Percentiles rank a stretch among this genome's conserved stretches.
Evolutionary conservation across 305 asterid species (phyloP).

Genomic region (Fraxinus platypoda): DNA sequence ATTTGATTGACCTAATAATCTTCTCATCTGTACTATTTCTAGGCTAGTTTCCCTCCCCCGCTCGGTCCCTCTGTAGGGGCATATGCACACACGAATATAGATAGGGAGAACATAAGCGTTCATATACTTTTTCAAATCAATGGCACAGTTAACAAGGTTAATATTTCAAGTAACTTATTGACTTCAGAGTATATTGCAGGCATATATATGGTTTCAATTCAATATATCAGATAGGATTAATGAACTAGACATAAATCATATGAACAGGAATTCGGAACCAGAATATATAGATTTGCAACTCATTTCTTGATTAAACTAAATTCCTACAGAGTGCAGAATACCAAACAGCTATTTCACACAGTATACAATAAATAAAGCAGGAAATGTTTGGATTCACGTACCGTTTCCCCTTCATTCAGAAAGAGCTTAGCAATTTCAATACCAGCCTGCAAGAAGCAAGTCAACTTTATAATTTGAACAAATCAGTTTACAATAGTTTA

Average conservation of each 20-base stretch:
- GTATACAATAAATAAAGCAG: background rate
- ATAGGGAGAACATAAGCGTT: background rate
- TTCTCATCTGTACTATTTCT: background rate
- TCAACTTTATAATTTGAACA: conserved; percentile 25
- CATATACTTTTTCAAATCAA: background rate
- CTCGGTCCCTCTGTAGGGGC: background rate
- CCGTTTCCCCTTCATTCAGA: conserved; percentile 84
- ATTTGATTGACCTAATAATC: background rate
- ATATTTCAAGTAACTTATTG: background rate
- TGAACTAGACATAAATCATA: background rate
- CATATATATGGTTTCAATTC: background rate
- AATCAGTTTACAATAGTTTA: background rate
- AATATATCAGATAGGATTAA: background rate
- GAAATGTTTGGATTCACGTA: conserved; percentile 36
- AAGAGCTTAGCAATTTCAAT: conserved; percentile 94
- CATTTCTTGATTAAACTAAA: background rate
- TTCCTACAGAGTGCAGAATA: background rate
- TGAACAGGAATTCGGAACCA: background rate
- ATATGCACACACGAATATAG: background rate
- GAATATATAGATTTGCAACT: background rate
- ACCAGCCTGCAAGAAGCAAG: conserved; percentile 78
- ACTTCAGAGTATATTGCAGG: background rate
- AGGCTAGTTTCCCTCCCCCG: background rate
- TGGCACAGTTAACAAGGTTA: background rate
- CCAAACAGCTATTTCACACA: conserved; percentile 1